Base-by-base conservation (phyloP, 257 asterid species). In the Lantana camara region DNA sequence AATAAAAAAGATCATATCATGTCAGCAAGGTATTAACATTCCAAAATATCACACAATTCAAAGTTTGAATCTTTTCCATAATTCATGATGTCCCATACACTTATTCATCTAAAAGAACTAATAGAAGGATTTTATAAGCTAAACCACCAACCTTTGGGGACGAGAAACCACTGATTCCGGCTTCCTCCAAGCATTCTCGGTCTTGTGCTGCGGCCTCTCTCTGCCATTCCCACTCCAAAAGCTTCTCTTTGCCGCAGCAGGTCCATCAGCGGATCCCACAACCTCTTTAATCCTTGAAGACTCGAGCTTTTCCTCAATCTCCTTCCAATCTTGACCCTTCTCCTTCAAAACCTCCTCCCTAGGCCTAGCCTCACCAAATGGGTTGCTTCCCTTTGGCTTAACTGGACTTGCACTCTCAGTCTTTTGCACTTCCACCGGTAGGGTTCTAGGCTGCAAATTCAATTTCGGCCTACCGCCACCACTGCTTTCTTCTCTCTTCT, bases 281-380 rank as follows among this genome's bases (percentile, higher is more conserved):
- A 50, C 76, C 45, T 80, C 97, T 71, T 76, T 90, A 34, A 83
- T 51, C 89, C 82, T 94, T 0, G 52, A 51, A 38, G 87, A 56
- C 73, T 84, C 95, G 0, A 94, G 85, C 84, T 86, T 88, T 65
- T 83, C 91, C 46, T 86, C 96, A 71, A 88, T 77, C 73, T 86
- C 96, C 84, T 86, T 94, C 88, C 85, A 82, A 70, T 94, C 96
- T 51, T 84, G 91, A 11, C 99, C 99, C 81, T 88, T 86, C 75
- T 84, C 96, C 89, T 86, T 94, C 85, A 94, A 74, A 29, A 90
- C 99, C 77, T 90, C 99, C 80, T 94, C 99, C 37, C 99, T 86
- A 3, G 99, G 99, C 74, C 99, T 79, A 0, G 99, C 99, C 34
- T 72, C 85, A 9, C 99, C 96, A 64, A 94, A 94, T 0, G 99